A percentile compares a stretch with the other conserved stretches of the same genome.
Evolutionary conservation across 2,329 filamentous ascomycete genomes (phyloP).

Genomic region (Dothidotthia symphoricarpi): DNA sequence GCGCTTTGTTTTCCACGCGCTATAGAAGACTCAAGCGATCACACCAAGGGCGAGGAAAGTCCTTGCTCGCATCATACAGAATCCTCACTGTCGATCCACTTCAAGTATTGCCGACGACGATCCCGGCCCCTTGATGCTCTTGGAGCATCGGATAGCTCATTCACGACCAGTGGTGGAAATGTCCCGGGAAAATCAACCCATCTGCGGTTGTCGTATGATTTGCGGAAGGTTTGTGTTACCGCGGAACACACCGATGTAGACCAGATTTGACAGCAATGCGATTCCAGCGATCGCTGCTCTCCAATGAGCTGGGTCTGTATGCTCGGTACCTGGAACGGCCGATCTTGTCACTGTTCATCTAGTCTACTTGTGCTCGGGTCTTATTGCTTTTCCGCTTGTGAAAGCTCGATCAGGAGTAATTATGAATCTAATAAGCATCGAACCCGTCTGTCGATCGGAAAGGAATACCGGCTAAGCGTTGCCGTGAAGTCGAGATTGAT

Average conservation of each 20-base stretch:
- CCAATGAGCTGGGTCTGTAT: constrained; percentile 3
- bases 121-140: constrained; percentile 19
- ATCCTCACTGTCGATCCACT: constrained; percentile 22
- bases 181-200: constrained; percentile 25
- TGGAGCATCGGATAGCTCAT: constrained; percentile 15
- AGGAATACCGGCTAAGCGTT: neutral
- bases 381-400: constrained; percentile 3
- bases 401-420: neutral
- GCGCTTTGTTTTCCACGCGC: constrained; percentile 18
- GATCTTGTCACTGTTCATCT: no score
- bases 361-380: no score
- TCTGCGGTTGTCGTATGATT: constrained; percentile 32
- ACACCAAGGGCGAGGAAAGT: constrained; percentile 16
- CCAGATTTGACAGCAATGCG: neutral
- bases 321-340: neutral
- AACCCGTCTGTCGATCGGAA: constrained; percentile 11
- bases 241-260: constrained; percentile 23
- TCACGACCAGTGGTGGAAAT: constrained; percentile 31
- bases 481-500: no score
- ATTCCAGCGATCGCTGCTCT: neutral
- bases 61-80: constrained; percentile 16
- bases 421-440: constrained; percentile 7
- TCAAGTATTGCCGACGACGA: constrained; percentile 26
- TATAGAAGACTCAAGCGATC: constrained; percentile 17
- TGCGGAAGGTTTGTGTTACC: constrained; percentile 20